Percentiles rank a stretch among this genome's conserved stretches.
Conservation (phyloP, 169 alveolate species). For the Eimeria acervulina region DNA sequence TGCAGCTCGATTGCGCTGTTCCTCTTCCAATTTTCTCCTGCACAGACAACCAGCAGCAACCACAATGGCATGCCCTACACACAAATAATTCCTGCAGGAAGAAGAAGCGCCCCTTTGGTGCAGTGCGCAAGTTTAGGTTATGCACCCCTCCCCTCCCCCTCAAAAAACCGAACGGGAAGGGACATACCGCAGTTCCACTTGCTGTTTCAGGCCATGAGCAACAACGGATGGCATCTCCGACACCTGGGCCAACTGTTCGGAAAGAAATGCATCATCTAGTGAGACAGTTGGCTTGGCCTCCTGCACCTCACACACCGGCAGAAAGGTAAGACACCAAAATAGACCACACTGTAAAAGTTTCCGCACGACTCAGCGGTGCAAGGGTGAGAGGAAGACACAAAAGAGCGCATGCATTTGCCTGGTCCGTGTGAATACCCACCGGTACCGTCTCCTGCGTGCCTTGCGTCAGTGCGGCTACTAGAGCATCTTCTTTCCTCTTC, state of each 20-base stretch:
- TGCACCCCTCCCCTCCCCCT: neutral
- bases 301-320: neutral
- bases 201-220: constrained; percentile 68
- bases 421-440: constrained; percentile 21
- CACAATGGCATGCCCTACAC: neutral
- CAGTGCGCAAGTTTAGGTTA: neutral
- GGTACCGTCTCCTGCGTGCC: constrained; percentile 51
- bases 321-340: neutral
- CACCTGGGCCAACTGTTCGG: constrained; percentile 58
- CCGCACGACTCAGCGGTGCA: neutral
- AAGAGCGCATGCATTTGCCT: neutral
- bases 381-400: neutral
- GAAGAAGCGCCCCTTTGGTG: neutral
- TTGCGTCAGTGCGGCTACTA: constrained; percentile 52
- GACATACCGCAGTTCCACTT: constrained; percentile 38
- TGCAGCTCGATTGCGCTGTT: constrained; percentile 46
- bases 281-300: constrained; percentile 69
- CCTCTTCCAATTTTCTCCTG: constrained; percentile 50
- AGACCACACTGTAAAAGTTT: neutral
- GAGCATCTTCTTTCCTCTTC: constrained; percentile 85
- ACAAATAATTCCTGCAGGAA: neutral
- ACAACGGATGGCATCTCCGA: constrained; percentile 47
- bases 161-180: neutral
- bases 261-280: constrained; percentile 25
- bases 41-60: neutral